Evolutionary conservation across 2,329 filamentous ascomycete genomes (phyloP), one percentile per base, ranked within the genome.

Genomic region (Pseudophaeomoniella oleicola): DNA sequence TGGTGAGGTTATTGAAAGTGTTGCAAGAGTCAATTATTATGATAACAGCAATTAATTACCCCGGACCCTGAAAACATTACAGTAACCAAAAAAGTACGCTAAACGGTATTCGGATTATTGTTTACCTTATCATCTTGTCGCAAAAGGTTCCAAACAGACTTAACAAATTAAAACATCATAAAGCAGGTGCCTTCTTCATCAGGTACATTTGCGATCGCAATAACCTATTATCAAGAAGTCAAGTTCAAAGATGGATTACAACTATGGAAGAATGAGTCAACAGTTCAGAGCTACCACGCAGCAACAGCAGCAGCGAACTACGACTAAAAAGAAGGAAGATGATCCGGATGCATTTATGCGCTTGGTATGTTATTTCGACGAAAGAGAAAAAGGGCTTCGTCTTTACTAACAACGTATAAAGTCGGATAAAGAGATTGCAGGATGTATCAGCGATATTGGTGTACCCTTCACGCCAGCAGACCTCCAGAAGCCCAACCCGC

Each of bases 371-470:
- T 36, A 34, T 13, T 15, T 5, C 13, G 12, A 18, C 14, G 3
- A 15, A 12, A 4, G 9, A 12, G 6, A 16, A 9, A 16, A 16
- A 19, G 11, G 13, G 10, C 30, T 6, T 5, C 4, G 32, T 35
- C 27, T 27, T 18, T 36, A 30, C 45, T 49, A 37, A 48, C 18
- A 19, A 17, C 18, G 3, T 14, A n/a, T 27, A 34, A 37, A 78
- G 73, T 66, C 72, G 34, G 73, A 78, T 45, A 62, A 66, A 43
- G 90, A 98, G 58, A 94, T 98, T 42, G 88, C 88, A 48, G 86
- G 83, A 55, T 98, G 90, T 59, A 94, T 98, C 63, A 90, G 81
- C 51, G 90, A 96, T 57, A 94, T 96, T 51, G 88, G 88, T 40
- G 87, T 96, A 50, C 78, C 75, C 17, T 94, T 96, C 58, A 81